Conservation (phyloP, 148 eudicot species). For the Pouteria glomerata region DNA sequence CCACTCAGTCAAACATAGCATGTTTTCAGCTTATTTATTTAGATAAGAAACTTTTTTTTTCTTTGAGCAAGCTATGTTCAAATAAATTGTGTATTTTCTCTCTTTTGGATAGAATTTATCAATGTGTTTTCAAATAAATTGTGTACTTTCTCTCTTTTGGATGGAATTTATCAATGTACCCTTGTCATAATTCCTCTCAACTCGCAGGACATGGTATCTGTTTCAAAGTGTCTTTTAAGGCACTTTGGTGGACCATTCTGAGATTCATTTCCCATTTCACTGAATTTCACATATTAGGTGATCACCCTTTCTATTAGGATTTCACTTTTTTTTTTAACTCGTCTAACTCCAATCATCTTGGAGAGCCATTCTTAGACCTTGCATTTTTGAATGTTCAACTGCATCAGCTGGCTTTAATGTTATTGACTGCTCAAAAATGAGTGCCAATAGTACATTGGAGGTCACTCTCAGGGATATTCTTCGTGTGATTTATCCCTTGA, state of each 20-base stretch:
- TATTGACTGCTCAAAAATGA: constrained; percentile 36
- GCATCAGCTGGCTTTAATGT: constrained; percentile 15
- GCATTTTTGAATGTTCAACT: neutral
- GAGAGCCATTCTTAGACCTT: constrained; percentile 4
- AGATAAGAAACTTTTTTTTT: neutral
- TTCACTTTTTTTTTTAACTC: neutral
- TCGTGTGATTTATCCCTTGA: constrained; percentile 46
- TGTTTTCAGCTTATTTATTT: neutral
- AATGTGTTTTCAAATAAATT: too few relatives aligned
- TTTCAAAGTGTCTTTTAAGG: neutral
- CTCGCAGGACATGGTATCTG: neutral
- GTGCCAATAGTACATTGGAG: constrained; percentile 41
- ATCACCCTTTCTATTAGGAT: neutral
- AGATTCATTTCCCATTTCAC: neutral
- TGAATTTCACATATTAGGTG: neutral
- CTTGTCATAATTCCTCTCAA: neutral
- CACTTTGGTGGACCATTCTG: neutral
- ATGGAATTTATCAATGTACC: too few relatives aligned
- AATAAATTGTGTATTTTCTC: neutral
- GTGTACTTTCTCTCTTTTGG: neutral
- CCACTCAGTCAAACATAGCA: neutral
- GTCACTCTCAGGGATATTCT: constrained; percentile 49
- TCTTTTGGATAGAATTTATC: too few relatives aligned
- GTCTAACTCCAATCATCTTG: neutral
- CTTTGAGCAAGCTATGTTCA: neutral